These are phyloP conservation scores for Beauveria caledonica DNA, from an alignment of 2,329 filamentous ascomycete species.

Conservation along the genomic window DNA sequence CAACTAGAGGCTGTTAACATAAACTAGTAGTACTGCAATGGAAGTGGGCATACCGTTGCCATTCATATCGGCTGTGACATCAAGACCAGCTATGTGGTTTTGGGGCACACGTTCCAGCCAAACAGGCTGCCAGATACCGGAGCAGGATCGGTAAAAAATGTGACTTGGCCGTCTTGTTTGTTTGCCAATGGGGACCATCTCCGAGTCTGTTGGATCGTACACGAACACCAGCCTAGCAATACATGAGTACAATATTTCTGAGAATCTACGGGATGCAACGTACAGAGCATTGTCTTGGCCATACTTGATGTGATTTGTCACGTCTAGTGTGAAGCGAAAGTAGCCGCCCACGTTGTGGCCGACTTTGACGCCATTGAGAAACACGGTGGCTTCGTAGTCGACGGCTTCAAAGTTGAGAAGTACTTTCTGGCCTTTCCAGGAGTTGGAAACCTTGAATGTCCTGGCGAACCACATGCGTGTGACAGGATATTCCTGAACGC, in stretches of 20 bases:
- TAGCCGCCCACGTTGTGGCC: slow-evolving; percentile 53
- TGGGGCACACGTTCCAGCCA: slow-evolving; percentile 59
- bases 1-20: slow-evolving; percentile 31
- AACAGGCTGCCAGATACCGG: slow-evolving; percentile 67
- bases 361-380: slow-evolving; percentile 45
- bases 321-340: slow-evolving; percentile 51
- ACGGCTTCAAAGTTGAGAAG: slow-evolving; percentile 51
- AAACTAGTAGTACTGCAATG: too few relatives aligned
- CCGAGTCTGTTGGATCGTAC: slow-evolving; percentile 56
- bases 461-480: slow-evolving; percentile 43
- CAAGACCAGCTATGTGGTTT: slow-evolving; percentile 49
- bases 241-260: background rate
- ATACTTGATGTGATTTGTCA: slow-evolving; percentile 36
- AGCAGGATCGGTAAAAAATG: slow-evolving; percentile 66
- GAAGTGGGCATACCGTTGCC: slow-evolving; percentile 29
- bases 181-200: slow-evolving; percentile 58
- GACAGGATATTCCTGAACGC: slow-evolving; percentile 34
- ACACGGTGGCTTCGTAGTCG: slow-evolving; percentile 50
- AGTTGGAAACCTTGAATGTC: slow-evolving; percentile 38
- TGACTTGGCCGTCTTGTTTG: slow-evolving; percentile 48
- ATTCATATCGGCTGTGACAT: slow-evolving; percentile 49
- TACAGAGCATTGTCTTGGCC: slow-evolving; percentile 47
- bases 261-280: slow-evolving; percentile 14
- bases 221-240: slow-evolving; percentile 48
- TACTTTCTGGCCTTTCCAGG: slow-evolving; percentile 37